Base-by-base conservation (phyloP, 2,329 filamentous ascomycete genomes). In the Tolypocladium tundrense region DNA sequence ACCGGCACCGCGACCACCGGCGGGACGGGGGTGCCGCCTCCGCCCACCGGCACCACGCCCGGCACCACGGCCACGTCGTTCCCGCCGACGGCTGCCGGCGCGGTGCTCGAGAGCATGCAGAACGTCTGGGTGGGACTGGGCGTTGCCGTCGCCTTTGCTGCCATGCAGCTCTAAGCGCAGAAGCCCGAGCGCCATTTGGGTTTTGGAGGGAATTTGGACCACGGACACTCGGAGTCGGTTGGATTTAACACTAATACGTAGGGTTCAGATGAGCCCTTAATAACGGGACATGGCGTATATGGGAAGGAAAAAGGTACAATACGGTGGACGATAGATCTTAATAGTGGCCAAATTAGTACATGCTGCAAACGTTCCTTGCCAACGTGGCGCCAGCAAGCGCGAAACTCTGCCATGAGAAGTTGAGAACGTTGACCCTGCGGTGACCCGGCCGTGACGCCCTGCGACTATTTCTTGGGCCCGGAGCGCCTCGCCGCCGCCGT, bases 101-200 rank as follows among this genome's bases (percentile, higher is more conserved):
- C 60, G 3, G 21, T 48, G 14, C 45, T 53, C 21, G 37, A 42
- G 3, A 45, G 40, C 42, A 27, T 54, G 27, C 58, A 62, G n/a
- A 60, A 57, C 56, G 52, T 57, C 19, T 57, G 56, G 53, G 24
- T 63, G 31, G 61, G 57, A 9, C 45, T 62, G 55, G 59, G 57
- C 4, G 24, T 59, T 35, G 60, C 56, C 7, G 50, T 60, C n/a
- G 50, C 40, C 24, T n/a, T 63, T 48, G 54, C 57, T n/a, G 56
- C 54, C 11, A 13, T 60, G 55, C 55, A 54, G 50, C 48, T 61
- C 31, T 61, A 55, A 55, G 1, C 4, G 8, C 10, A 21, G 21
- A 13, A 6, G 10, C 31, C 24, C 8, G 31, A 11, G 16, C 31
- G 11, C 27, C 16, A 5, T 35, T 33, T 9, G 16, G 11, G 3